Evolutionary conservation across 441 rosid genomes (phyloP), one percentile per base, ranked within the genome.

Genomic region (Dalechampia spathulata): DNA sequence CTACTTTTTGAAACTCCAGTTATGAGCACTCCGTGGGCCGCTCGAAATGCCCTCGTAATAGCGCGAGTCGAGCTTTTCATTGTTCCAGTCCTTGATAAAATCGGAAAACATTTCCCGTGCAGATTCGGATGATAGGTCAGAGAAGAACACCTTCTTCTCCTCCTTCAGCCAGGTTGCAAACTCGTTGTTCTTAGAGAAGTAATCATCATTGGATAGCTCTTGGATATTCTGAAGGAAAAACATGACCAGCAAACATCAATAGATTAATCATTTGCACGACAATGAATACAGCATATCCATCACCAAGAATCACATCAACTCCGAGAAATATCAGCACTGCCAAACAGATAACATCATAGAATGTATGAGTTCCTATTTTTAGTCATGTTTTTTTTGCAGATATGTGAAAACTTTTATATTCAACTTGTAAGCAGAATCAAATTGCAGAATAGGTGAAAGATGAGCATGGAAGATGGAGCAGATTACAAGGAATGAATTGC

Each of bases 131-230:
- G 86, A 84, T 57, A 92, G 94, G 37, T 92, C 92, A 2, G 91
- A 83, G 67, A 92, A 92, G 64, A 83, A 92, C 26, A 77, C 50
- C 13, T 66, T 65, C 47, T 78, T 89, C 71, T 88, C 73, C 61
- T 92, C 99, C 77, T 70, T 79, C 60, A 92, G 77, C 98, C 96
- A 92, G 41, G 94, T 80, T 16, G 95, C 80, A 46, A 88, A 92
- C 75, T 92, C 98, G 8, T 84, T 86, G 51, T 85, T 92, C 84
- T 88, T 92, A 5, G 83, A 68, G 71, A 83, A 88, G 80, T 92
- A 92, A 78, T 92, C 96, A 14, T 89, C 99, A 1, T 40, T 66
- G 5, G 96, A 73, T 39, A 92, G 73, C 83, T 86, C 87, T 60
- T 71, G 75, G 52, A 89, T 50, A 66, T 79, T 79, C 95, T 88